A percentile compares a stretch with the other conserved stretches of the same genome.
These are phyloP conservation scores for Acanthamoeba sp. DNA, from an alignment of 208 protist species.

Conservation along the genomic window DNA sequence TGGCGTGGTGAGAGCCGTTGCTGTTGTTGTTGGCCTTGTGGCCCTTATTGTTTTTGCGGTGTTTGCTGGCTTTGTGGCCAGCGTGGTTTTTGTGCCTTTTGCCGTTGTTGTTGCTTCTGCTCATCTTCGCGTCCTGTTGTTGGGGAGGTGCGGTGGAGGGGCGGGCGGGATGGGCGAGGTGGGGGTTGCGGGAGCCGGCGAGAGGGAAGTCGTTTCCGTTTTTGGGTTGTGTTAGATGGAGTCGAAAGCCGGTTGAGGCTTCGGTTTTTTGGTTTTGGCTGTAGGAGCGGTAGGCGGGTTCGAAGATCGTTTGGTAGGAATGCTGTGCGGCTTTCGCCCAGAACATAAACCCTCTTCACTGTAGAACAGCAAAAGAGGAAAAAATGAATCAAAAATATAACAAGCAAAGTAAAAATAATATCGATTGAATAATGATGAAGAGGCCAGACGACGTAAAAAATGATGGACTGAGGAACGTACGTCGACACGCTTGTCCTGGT, in stretches of 20 bases:
- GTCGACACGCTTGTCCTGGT: neutral
- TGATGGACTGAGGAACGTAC: neutral
- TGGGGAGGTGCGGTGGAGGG: neutral
- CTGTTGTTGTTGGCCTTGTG: slow-evolving; percentile 3
- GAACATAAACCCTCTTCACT: slow-evolving; percentile 29
- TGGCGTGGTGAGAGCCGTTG: neutral
- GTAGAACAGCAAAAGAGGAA: neutral
- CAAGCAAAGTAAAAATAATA: neutral
- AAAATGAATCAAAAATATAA: neutral
- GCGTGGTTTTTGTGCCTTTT: slow-evolving; percentile 51
- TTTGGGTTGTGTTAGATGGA: neutral
- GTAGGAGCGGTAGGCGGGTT: neutral
- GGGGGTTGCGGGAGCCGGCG: neutral
- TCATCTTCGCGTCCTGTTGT: neutral
- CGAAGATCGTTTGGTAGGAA: neutral
- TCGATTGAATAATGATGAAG: neutral
- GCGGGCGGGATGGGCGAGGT: neutral
- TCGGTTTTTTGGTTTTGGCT: slow-evolving; percentile 48
- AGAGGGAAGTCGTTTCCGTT: neutral
- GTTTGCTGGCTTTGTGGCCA: slow-evolving; percentile 49
- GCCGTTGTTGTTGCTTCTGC: slow-evolving; percentile 43
- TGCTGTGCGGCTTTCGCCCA: slow-evolving; percentile 16
- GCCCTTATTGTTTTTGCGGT: slow-evolving; percentile 56
- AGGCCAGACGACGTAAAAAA: neutral
- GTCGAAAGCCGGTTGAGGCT: neutral